Evolutionary conservation across 371 early-diverging fungal species (phyloP).

Genomic region (Mortierella sp.): DNA sequence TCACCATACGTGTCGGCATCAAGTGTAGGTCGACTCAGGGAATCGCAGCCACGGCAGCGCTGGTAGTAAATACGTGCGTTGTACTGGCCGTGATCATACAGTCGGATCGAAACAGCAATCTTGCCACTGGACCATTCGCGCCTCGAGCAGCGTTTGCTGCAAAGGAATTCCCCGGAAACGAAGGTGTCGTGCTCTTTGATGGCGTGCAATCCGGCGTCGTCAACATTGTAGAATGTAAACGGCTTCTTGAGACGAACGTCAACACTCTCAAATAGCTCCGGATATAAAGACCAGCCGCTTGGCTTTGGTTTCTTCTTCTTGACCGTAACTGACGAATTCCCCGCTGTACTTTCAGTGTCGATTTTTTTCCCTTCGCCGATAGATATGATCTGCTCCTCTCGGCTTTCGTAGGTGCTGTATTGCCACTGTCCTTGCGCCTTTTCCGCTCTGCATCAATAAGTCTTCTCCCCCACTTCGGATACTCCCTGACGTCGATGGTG

Average conservation of each 20-base stretch:
- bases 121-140: conserved; percentile 21
- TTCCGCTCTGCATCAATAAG: conserved; percentile 16
- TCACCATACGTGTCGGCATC: conserved; percentile 21
- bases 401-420: conserved; percentile 1
- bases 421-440: conserved; percentile 10
- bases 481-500: not conserved
- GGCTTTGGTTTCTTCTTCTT: not conserved
- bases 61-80: conserved; percentile 19
- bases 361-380: conserved; percentile 13
- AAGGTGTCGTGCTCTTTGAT: conserved; percentile 22
- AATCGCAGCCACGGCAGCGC: conserved; percentile 16
- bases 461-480: not conserved
- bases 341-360: no score
- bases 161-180: conserved; percentile 12
- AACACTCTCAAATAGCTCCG: conserved; percentile 13
- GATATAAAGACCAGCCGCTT: conserved; percentile 15
- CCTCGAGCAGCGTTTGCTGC: conserved; percentile 14
- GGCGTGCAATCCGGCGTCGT: not conserved
- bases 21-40: conserved; percentile 19
- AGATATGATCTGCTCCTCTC: conserved; percentile 13
- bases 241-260: conserved; percentile 9
- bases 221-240: conserved; percentile 15
- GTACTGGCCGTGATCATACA: conserved; percentile 21
- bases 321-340: not conserved
- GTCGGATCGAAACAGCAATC: conserved; percentile 21